Percentiles rank a stretch among this genome's conserved stretches.
These are phyloP conservation scores for Claviceps lovelessii DNA, from an alignment of 2,329 filamentous ascomycete species.

Conservation along the genomic window DNA sequence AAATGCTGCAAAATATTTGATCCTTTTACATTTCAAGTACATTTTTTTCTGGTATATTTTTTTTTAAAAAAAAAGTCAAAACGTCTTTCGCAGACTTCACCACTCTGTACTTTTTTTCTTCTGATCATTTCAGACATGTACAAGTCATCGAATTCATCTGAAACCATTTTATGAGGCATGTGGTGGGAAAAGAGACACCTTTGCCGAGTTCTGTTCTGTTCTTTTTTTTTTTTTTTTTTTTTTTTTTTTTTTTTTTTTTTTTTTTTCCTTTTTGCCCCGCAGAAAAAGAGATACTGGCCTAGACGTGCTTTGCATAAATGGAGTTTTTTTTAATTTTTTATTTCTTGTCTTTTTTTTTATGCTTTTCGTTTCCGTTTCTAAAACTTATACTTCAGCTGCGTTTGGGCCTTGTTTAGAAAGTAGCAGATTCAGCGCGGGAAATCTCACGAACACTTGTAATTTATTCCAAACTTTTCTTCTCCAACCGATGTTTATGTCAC, in stretches of 20 bases:
- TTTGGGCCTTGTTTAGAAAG: too few relatives aligned
- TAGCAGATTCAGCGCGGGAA: too few relatives aligned
- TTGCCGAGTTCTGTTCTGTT: not conserved
- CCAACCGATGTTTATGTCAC: too few relatives aligned
- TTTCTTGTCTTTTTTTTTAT: too few relatives aligned
- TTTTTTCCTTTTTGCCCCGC: too few relatives aligned
- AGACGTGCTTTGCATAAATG: too few relatives aligned
- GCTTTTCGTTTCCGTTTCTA: too few relatives aligned
- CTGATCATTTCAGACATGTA: not conserved
- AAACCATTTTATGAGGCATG: not conserved
- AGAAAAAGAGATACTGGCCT: too few relatives aligned
- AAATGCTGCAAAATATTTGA: not conserved
- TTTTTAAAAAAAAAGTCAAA: not conserved
- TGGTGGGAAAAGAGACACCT: not conserved
- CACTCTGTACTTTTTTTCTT: not conserved
- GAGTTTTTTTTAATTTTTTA: too few relatives aligned
- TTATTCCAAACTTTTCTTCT: too few relatives aligned
- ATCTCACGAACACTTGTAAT: too few relatives aligned
- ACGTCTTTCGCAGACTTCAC: not conserved
- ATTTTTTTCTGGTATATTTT: not conserved
- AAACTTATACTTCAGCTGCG: too few relatives aligned
- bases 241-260: not conserved
- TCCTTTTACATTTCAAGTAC: not conserved
- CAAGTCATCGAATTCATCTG: not conserved
- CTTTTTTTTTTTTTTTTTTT: not conserved